Base-by-base conservation (phyloP, 495 filamentous ascomycete species). In the Aspergillus homomorphus region DNA sequence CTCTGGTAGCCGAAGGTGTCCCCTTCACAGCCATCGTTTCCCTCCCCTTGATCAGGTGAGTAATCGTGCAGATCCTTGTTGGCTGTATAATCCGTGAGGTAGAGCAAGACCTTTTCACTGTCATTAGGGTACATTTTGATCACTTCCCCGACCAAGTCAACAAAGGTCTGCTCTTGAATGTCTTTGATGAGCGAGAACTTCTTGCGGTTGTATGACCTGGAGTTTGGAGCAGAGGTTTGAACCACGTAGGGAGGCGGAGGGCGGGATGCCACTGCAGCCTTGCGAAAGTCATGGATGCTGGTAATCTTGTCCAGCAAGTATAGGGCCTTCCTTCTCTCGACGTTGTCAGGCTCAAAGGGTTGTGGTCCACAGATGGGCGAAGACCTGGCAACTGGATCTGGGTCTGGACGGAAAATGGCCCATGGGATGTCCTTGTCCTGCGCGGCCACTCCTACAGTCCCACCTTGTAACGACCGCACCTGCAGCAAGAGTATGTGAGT, bases 51-150 rank as follows among this genome's bases (percentile, higher is more conserved):
- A 23, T 70, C 66, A 59, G 77, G 80, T 20, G 73, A 76, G 51
- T 86, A 84, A 30, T 85, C 71, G 45, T 78, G 83, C 20, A 98
- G 82, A 28, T 63, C 56, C 0, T 70, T 62, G 58, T 95, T 88
- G 22, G 79, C 67, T 9, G 92, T 96, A 70, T 96, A 98, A 69
- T 98, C 94, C 0, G 90, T 92, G 18, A 96, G 67, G 69, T 92
- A 91, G 0, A 98, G 45, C 1, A 87, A 83, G 19, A 81, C 67
- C 54, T 69, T 81, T 18, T 77, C 76, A 24, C 68, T 70, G 28
- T 71, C 67, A 49, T 70, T 73, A 33, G 73, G 79, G 48, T 83
- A 87, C 0, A 84, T 78, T 61, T 84, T 89, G 45, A 91, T 78
- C 3, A 96, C 84, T 66, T 92, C 81, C n/a, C 84, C 91, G 18